phyloP scores from a whole-genome alignment of 2,329 filamentous ascomycete species.

The Tolypocladium inflatum region DNA sequence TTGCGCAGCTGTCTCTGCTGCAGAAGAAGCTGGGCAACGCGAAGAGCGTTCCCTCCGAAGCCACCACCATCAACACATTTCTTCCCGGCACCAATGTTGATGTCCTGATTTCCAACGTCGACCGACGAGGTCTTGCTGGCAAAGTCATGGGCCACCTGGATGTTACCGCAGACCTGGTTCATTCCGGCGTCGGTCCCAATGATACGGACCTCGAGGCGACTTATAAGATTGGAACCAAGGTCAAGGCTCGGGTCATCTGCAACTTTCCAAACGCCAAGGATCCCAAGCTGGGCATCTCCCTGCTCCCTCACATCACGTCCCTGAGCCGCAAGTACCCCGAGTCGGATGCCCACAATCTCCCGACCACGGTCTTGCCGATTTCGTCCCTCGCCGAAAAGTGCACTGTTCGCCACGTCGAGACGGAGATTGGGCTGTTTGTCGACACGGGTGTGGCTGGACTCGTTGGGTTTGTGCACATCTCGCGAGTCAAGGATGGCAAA shows the following conservation, averaged over 20 bases:
- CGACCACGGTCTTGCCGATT: constrained; percentile 53
- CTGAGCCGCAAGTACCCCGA: constrained; percentile 39
- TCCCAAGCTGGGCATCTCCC: constrained; percentile 77
- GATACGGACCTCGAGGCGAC: constrained; percentile 63
- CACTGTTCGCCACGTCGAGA: constrained; percentile 70
- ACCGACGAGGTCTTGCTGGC: constrained; percentile 66
- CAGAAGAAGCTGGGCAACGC: constrained; percentile 58
- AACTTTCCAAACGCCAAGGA: constrained; percentile 72
- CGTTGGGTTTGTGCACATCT: constrained; percentile 90
- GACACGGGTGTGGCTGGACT: constrained; percentile 55
- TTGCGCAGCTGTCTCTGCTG: constrained; percentile 76
- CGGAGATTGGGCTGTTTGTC: constrained; percentile 72
- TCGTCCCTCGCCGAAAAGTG: constrained; percentile 71
- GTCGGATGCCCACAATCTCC: constrained; percentile 31
- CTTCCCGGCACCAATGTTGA: constrained; percentile 88
- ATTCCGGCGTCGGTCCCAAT: constrained; percentile 68
- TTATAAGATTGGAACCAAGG: constrained; percentile 74
- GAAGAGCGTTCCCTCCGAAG: constrained; percentile 58
- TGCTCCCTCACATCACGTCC: constrained; percentile 74
- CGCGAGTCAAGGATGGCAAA: constrained; percentile 80
- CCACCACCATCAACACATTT: constrained; percentile 82
- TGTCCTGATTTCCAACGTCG: constrained; percentile 69
- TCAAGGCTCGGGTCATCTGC: constrained; percentile 80
- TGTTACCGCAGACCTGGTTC: constrained; percentile 81
- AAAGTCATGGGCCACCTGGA: constrained; percentile 90